These are phyloP conservation scores for Amanita pallidorosea DNA, from an alignment of 768 basidiomycete species.

Conservation along the genomic window DNA sequence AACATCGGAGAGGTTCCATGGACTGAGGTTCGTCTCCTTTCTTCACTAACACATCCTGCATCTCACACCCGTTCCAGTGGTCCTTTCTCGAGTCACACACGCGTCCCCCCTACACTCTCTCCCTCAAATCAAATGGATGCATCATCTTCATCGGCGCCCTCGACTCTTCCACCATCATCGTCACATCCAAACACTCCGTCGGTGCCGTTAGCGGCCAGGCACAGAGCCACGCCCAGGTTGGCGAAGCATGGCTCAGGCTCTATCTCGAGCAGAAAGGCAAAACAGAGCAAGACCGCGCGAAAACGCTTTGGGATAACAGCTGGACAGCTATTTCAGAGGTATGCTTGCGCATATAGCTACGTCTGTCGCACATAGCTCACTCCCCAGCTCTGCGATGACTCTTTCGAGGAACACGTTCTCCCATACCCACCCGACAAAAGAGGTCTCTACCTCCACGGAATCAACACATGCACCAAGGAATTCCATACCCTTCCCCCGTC, in stretches of 20 bases:
- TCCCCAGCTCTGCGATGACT: constrained; percentile 89
- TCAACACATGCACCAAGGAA: constrained; percentile 57
- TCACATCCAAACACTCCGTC: constrained; percentile 90
- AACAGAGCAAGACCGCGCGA: constrained; percentile 67
- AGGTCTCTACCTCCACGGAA: constrained; percentile 87
- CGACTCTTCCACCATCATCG: constrained; percentile 58
- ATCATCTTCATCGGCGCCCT: constrained; percentile 92
- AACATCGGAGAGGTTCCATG: constrained; percentile 95
- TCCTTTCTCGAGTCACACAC: constrained; percentile 58
- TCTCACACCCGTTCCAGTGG: constrained; percentile 44
- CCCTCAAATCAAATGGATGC: constrained; percentile 93
- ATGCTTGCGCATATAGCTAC: constrained; percentile 10
- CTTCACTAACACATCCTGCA: neutral
- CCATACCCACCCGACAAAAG: constrained; percentile 71
- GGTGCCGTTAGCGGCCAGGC: constrained; percentile 37
- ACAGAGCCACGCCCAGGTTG: constrained; percentile 70
- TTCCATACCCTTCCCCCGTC: constrained; percentile 66
- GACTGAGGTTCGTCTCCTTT: constrained; percentile 51
- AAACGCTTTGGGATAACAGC: constrained; percentile 64
- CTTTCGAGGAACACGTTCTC: constrained; percentile 94
- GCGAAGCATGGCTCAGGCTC: constrained; percentile 71
- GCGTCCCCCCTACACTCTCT: constrained; percentile 68
- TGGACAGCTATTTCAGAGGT: constrained; percentile 93
- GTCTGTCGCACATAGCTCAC: neutral
- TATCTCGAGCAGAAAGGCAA: constrained; percentile 53